Percentiles rank a stretch among this genome's conserved stretches.
These are phyloP conservation scores for Leonotis leonurus DNA, from an alignment of 257 asterid species.

Conservation along the genomic window DNA sequence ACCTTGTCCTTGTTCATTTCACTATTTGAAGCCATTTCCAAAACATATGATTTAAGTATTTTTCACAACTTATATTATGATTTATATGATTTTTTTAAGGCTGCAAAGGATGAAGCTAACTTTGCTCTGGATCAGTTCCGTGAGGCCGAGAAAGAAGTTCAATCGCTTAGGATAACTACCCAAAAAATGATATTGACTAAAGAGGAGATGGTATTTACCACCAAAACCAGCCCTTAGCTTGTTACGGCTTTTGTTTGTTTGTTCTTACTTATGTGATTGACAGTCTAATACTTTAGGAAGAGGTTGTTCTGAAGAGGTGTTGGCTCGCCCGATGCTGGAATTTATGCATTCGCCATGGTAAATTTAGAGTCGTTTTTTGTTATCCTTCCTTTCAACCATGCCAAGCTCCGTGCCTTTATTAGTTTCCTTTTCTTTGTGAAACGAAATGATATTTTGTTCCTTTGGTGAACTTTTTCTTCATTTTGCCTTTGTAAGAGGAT, in stretches of 20 bases:
- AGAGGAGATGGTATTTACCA: conserved; percentile 69
- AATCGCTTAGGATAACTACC: conserved; percentile 50
- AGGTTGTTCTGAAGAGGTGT: conserved; percentile 83
- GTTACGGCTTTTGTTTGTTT: conserved; percentile 13
- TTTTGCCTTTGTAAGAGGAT: not conserved
- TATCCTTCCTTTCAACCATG: no score
- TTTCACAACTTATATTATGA: no score
- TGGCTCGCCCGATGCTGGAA: conserved; percentile 95
- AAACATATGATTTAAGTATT: no score
- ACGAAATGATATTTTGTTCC: no score
- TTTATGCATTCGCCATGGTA: conserved; percentile 64
- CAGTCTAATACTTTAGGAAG: conserved; percentile 64
- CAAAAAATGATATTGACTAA: conserved; percentile 66
- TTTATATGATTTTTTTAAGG: conserved; percentile 28
- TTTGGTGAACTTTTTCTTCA: no score
- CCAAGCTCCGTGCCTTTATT: no score
- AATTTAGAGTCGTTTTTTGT: not conserved
- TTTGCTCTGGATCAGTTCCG: conserved; percentile 55
- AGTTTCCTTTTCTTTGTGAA: no score
- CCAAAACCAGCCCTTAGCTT: not conserved
- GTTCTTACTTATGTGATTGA: conserved; percentile 35
- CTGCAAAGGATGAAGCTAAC: conserved; percentile 71
- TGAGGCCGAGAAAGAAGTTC: conserved; percentile 41
- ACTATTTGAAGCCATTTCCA: not conserved
- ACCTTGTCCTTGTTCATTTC: no score